These are phyloP conservation scores for Hansenula sp. DNA, from an alignment of 1,139 yeast genomes.

Conservation along the genomic window DNA sequence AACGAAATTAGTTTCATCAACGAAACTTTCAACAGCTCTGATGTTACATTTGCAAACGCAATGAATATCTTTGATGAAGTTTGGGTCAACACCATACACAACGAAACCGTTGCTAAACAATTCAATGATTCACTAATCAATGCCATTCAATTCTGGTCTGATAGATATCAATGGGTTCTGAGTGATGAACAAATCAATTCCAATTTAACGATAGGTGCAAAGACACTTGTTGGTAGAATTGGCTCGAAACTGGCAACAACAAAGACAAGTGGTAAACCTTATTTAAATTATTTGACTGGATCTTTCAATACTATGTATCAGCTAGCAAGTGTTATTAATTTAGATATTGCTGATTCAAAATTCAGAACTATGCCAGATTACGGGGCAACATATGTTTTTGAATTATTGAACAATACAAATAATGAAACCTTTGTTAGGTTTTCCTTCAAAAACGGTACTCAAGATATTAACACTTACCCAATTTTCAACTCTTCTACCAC, in stretches of 20 bases:
- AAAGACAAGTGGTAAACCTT: conserved; percentile 29
- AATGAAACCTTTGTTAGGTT: conserved; percentile 33
- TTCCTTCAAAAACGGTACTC: conserved; percentile 40
- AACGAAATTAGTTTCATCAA: conserved; percentile 19
- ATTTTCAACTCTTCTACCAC: conserved; percentile 29
- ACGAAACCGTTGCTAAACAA: conserved; percentile 29
- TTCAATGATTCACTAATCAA: conserved; percentile 27
- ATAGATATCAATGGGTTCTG: conserved; percentile 34
- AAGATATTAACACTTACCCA: conserved; percentile 28
- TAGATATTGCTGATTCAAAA: conserved; percentile 27
- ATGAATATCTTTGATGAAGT: conserved; percentile 36
- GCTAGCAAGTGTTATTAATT: conserved; percentile 30
- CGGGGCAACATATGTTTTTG: conserved; percentile 39
- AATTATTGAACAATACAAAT: conserved; percentile 27
- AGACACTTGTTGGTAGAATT: conserved; percentile 31
- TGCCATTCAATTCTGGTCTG: conserved; percentile 32
- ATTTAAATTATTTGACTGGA: conserved; percentile 36
- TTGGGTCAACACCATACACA: conserved; percentile 35
- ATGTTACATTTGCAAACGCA: conserved; percentile 33
- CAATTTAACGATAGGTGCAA: conserved; percentile 35
- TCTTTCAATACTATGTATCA: conserved; percentile 39
- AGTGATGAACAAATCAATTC: conserved; percentile 27
- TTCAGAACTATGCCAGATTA: conserved; percentile 42
- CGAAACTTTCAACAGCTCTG: conserved; percentile 19
- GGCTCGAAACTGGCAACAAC: conserved; percentile 31